Base-by-base conservation (phyloP, 2,329 filamentous ascomycete species). In the Monilinia laxa region DNA sequence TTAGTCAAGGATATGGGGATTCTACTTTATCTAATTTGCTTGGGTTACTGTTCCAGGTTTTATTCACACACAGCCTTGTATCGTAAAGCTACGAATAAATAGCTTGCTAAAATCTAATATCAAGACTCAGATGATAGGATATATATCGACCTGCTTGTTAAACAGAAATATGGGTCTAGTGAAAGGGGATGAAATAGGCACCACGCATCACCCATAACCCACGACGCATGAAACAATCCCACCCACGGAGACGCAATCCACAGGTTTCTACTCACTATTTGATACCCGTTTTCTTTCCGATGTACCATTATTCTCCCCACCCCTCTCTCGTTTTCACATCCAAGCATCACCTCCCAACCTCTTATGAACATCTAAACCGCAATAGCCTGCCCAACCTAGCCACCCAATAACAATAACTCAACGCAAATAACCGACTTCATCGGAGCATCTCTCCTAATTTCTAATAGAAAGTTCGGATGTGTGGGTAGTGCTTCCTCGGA, bases 211-310 rank as follows among this genome's bases (percentile, higher is more conserved):
- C 71, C 77, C 65, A 77, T 76, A 2, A 72, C 73, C 11, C 81
- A 84, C 68, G 83, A 86, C 66, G 84, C 85, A 68, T 84, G 78
- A 74, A 79, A 86, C 69, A 77, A 81, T 66, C 81, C 83, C 0
- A 78, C 77, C 0, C 78, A 84, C 53, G 71, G 74, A 74, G 77
- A 73, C 77, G 78, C 51, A 78, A 71, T 25, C 76, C 67, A 70
- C 40, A 57, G 76, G 83, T 84, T 68, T 76, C 77, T 53, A 78
- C 73, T 73, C 71, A 82, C 72, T 77, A 82, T 81, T 84, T 78
- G 74, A 77, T 68, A 12, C n/a, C 58, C 20, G 38, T 18, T 42
- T 16, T 12, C 6, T 7, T 25, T 28, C n/a, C 0, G 2, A 9
- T 74, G 73, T 71, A 76, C 14, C 16, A 9, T n/a, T 2, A 28